phyloP scores from a whole-genome alignment of 305 asterid genomes.

The Solanum hybrid region DNA sequence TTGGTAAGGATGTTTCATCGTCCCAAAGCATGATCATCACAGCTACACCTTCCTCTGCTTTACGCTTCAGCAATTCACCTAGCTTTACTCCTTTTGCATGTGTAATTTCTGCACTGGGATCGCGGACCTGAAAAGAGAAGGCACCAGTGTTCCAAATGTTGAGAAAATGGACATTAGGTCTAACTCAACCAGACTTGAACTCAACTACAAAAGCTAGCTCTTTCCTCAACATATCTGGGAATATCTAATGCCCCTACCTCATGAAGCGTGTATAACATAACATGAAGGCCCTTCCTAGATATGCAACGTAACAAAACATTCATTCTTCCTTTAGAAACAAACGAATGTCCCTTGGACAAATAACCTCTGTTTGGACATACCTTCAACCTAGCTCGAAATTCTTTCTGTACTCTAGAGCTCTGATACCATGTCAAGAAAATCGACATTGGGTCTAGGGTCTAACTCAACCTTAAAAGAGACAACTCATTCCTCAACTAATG shows the following conservation, averaged over 20 bases:
- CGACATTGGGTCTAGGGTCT: background rate
- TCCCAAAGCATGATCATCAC: conserved; percentile 83
- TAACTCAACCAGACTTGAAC: background rate
- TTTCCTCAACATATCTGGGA: background rate
- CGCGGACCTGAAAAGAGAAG: conserved; percentile 47
- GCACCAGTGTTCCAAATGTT: background rate
- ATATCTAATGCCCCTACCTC: background rate
- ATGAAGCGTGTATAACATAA: background rate
- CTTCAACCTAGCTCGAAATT: background rate
- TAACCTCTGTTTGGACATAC: background rate
- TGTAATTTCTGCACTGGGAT: conserved; percentile 48
- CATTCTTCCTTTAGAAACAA: background rate
- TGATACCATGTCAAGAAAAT: background rate
- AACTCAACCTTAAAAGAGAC: background rate
- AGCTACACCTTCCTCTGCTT: conserved; percentile 81
- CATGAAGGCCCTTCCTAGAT: background rate
- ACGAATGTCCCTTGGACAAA: background rate
- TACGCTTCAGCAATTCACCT: conserved; percentile 63
- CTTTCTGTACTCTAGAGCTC: background rate
- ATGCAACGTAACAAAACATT: background rate
- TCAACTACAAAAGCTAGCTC: background rate
- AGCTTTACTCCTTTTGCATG: conserved; percentile 77
- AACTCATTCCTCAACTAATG: background rate
- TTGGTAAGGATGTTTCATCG: conserved; percentile 74
- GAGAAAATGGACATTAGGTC: background rate